Evolutionary conservation across 371 early-diverging fungal genomes (phyloP).

Genomic region (Haplosporangium sp.): DNA sequence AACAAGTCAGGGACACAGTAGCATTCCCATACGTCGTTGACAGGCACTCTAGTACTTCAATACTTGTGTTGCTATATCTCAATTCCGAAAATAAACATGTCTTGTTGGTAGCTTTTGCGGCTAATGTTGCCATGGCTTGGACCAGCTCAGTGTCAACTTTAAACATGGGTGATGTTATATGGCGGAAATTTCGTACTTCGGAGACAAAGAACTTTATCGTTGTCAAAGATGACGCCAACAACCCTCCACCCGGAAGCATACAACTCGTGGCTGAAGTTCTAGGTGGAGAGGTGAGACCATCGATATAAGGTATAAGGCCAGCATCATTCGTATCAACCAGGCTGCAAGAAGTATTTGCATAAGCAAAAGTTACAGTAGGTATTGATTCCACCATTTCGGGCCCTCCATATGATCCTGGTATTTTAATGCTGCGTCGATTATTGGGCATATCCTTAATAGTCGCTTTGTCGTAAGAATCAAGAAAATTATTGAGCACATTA

Average conservation of each 20-base stretch:
- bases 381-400: fast-evolving
- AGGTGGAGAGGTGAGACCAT: not conserved
- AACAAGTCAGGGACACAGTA: not conserved
- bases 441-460: not conserved
- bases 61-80: not conserved
- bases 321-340: not conserved
- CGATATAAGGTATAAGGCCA: not conserved
- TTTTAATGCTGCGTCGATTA: not conserved
- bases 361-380: not conserved
- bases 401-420: not conserved
- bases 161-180: not conserved
- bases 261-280: not conserved
- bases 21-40: not conserved
- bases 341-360: not conserved
- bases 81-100: not conserved
- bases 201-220: not conserved
- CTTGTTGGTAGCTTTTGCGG: not conserved
- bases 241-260: not conserved
- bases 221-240: not conserved
- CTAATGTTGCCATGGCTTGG: slow-evolving; percentile 1
- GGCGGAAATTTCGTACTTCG: not conserved
- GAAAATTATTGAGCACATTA: not conserved
- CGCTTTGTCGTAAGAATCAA: not conserved
- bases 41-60: not conserved
- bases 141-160: not conserved